Conservation (phyloP, 2,329 filamentous ascomycete genomes). For the Hypoxylon sp. region DNA sequence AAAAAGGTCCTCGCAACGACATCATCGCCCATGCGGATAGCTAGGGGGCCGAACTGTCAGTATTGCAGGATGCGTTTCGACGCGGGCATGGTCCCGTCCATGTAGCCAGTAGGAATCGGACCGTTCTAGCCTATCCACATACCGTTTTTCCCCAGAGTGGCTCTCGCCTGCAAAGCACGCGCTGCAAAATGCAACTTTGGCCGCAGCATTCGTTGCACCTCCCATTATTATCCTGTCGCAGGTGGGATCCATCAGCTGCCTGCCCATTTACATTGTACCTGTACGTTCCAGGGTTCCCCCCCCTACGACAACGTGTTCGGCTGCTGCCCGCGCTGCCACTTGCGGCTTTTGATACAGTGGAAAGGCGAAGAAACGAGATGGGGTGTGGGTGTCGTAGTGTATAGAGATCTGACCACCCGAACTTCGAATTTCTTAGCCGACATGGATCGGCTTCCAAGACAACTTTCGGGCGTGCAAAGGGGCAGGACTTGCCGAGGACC, state of each 20-base stretch:
- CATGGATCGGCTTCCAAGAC: constrained; percentile 44
- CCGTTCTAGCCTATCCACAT: constrained; percentile 44
- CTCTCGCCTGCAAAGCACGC: constrained; percentile 44
- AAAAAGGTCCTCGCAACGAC: constrained; percentile 31
- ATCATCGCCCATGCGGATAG: constrained; percentile 35
- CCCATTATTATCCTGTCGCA: constrained; percentile 43
- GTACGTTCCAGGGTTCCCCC: constrained; percentile 31
- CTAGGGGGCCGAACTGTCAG: constrained; percentile 38
- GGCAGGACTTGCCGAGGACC: constrained; percentile 42
- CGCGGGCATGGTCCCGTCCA: constrained; percentile 29
- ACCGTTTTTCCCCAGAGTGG: constrained; percentile 46
- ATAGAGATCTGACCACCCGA: constrained; percentile 43
- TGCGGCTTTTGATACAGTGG: constrained; percentile 30
- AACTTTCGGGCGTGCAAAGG: constrained; percentile 28
- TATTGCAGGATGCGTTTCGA: constrained; percentile 41
- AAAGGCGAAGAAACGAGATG: constrained; percentile 12
- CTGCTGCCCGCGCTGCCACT: constrained; percentile 18
- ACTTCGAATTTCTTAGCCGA: constrained; percentile 38
- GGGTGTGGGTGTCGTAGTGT: constrained; percentile 14
- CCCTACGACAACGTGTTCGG: constrained; percentile 37
- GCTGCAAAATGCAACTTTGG: constrained; percentile 41
- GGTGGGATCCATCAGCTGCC: constrained; percentile 51
- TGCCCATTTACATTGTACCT: constrained; percentile 23
- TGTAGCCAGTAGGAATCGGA: constrained; percentile 46
- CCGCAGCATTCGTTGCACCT: constrained; percentile 38